Evolutionary conservation across 441 rosid species (phyloP).

Genomic region (Populus hybrid): DNA sequence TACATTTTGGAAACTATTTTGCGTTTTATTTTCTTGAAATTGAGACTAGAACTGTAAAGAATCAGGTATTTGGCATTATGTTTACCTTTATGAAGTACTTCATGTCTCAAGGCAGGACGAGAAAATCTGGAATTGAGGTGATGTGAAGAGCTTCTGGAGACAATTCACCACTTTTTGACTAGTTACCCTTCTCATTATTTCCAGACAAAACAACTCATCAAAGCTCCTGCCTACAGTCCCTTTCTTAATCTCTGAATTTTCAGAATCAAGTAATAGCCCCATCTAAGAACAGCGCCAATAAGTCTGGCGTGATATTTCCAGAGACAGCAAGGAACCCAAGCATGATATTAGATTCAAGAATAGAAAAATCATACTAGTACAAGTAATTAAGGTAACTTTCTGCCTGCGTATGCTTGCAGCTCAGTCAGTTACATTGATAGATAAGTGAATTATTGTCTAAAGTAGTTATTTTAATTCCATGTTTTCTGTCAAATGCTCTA

Average conservation of each 20-base stretch:
- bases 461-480: too few species aligned
- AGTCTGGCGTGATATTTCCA: conserved; percentile 8
- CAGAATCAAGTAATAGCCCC: conserved; percentile 88
- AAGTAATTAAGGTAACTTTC: conserved; percentile 78
- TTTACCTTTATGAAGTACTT: conserved; percentile 76
- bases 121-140: conserved; percentile 63
- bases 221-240: conserved; percentile 56
- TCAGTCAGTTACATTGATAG: conserved; percentile 78
- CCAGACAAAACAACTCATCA: conserved; percentile 59
- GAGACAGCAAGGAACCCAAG: not conserved
- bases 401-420: conserved; percentile 67
- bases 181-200: conserved; percentile 64
- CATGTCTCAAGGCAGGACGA: conserved; percentile 85
- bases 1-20: not conserved
- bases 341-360: not conserved
- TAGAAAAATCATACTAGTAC: conserved; percentile 36
- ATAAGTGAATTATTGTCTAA: not conserved
- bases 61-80: not conserved
- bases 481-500: too few species aligned
- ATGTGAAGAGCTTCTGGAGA: conserved; percentile 65
- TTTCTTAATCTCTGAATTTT: conserved; percentile 73
- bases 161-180: not conserved
- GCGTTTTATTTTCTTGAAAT: not conserved
- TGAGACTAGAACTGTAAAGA: not conserved
- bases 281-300: conserved; percentile 45